Evolutionary conservation across 352 stramenopile genomes (phyloP).

Genomic region (Phytophthora sp.): DNA sequence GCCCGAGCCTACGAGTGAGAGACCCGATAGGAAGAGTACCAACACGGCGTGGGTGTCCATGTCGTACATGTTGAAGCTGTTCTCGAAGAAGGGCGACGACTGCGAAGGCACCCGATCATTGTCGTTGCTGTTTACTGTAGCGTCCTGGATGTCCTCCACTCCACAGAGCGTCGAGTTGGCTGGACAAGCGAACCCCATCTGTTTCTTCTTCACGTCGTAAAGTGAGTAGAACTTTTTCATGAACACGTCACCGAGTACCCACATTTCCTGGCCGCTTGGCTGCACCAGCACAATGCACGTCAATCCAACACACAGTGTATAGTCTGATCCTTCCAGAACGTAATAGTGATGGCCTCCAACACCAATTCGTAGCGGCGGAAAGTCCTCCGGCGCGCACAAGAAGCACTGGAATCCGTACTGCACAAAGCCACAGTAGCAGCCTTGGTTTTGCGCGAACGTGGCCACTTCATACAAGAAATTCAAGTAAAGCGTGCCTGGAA

Average conservation of each 20-base stretch:
- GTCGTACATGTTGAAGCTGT: slow-evolving; percentile 75
- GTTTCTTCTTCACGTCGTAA: slow-evolving; percentile 90
- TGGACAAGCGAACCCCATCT: slow-evolving; percentile 84
- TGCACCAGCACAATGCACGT: slow-evolving; percentile 83
- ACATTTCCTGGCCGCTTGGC: slow-evolving; percentile 88
- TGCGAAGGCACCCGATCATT: slow-evolving; percentile 23
- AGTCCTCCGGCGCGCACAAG: slow-evolving; percentile 66
- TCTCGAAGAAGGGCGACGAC: slow-evolving; percentile 55
- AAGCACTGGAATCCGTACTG: slow-evolving; percentile 88
- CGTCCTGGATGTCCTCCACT: slow-evolving; percentile 31
- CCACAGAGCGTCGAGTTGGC: slow-evolving; percentile 56
- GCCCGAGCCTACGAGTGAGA: slow-evolving; percentile 66
- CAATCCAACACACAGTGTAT: slow-evolving; percentile 79
- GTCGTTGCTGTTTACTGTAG: slow-evolving; percentile 21
- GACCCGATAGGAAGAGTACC: slow-evolving; percentile 73
- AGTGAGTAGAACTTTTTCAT: slow-evolving; percentile 96
- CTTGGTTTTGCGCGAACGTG: slow-evolving; percentile 60
- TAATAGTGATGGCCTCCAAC: slow-evolving; percentile 72
- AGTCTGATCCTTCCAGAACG: slow-evolving; percentile 68
- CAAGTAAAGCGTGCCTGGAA: slow-evolving; percentile 84
- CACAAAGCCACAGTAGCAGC: slow-evolving; percentile 82
- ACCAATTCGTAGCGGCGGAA: slow-evolving; percentile 69
- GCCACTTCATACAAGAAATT: slow-evolving; percentile 77
- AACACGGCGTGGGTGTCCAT: slow-evolving; percentile 79
- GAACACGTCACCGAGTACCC: slow-evolving; percentile 97